Conservation (phyloP, 2,329 filamentous ascomycete species). For the Salinomyces thailandicus region DNA sequence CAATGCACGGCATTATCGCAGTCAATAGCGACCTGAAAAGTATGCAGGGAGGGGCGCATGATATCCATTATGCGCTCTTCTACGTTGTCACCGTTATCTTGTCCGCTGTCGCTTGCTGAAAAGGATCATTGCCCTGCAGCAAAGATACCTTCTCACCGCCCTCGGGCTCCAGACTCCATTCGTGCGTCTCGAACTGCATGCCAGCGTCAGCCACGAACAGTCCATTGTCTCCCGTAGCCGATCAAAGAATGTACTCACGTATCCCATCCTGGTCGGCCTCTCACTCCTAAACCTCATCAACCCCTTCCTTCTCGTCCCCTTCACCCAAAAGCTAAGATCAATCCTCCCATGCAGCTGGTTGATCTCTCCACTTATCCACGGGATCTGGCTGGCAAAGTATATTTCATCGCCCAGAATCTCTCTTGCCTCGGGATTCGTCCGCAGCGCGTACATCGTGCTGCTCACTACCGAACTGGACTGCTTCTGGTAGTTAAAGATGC, state of each 20-base stretch:
- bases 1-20: no score
- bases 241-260: conserved; percentile 32
- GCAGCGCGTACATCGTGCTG: conserved; percentile 82
- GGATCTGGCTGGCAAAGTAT: conserved; percentile 39
- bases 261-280: conserved; percentile 54
- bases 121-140: conserved; percentile 59
- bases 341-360: conserved; percentile 90
- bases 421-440: conserved; percentile 65
- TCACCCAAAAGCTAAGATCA: conserved; percentile 76
- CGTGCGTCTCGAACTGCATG: conserved; percentile 66
- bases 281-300: conserved; percentile 72
- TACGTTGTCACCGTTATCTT: conserved; percentile 5
- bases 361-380: conserved; percentile 54
- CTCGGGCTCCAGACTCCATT: conserved; percentile 72
- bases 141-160: conserved; percentile 62
- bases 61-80: no score
- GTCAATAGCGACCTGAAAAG: no score
- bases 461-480: conserved; percentile 68
- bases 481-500: conserved; percentile 99
- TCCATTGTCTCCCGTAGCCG: no score
- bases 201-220: conserved; percentile 6
- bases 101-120: conserved; percentile 30
- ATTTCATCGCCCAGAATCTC: conserved; percentile 65
- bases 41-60: no score
- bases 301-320: conserved; percentile 60